A percentile compares a stretch with the other conserved stretches of the same genome.
phyloP scores from a whole-genome alignment of 2,329 filamentous ascomycete species.

The Fusarium sp. region DNA sequence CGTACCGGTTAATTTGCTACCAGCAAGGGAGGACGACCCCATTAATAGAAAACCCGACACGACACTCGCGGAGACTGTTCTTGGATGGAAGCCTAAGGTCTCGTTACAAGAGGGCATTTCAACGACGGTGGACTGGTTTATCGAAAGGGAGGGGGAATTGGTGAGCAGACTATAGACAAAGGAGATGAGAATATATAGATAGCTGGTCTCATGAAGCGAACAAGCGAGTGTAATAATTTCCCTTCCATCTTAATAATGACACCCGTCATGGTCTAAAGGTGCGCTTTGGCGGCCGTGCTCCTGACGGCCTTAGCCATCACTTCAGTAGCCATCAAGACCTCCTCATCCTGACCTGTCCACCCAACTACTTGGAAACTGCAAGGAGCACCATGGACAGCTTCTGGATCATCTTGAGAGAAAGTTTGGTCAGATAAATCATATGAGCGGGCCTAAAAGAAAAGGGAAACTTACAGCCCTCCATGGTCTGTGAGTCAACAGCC shows the following conservation, averaged over 20 bases:
- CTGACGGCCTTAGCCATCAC: neutral
- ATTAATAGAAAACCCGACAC: slow-evolving; percentile 31
- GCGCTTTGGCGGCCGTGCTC: neutral
- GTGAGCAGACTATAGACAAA: slow-evolving; percentile 13
- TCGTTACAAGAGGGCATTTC: slow-evolving; percentile 29
- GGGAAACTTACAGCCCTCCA: neutral
- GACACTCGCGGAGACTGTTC: slow-evolving; percentile 11
- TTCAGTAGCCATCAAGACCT: neutral
- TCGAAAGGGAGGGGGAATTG: slow-evolving; percentile 17
- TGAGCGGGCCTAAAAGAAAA: fast-evolving
- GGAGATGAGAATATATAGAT: neutral
- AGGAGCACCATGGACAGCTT: neutral
- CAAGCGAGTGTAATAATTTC: neutral
- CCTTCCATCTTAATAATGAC: neutral
- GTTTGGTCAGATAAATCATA: neutral
- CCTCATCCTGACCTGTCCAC: neutral
- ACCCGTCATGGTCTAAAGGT: neutral
- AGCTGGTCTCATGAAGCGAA: neutral
- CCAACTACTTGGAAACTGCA: neutral
- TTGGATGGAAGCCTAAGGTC: slow-evolving; percentile 28
- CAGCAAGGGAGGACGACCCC: slow-evolving; percentile 35
- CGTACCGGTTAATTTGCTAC: slow-evolving; percentile 19
- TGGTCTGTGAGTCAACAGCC: neutral
- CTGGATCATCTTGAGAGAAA: neutral
- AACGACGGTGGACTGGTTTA: slow-evolving; percentile 36